These are phyloP conservation scores for Aspergillus neotritici DNA, from an alignment of 2,329 filamentous ascomycete genomes.

Conservation along the genomic window DNA sequence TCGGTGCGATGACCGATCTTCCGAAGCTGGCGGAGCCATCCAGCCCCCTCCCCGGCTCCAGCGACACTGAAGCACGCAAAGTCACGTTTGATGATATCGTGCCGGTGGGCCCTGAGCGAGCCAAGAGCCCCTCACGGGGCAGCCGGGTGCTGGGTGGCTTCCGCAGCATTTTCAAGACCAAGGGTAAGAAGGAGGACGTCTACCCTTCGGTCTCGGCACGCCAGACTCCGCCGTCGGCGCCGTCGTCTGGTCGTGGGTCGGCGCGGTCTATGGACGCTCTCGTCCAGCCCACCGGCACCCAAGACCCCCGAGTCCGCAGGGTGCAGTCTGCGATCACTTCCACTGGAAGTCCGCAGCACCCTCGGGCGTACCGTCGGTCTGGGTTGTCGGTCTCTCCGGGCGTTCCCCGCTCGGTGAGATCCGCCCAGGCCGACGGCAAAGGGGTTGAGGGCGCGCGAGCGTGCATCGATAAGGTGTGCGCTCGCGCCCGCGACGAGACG, in stretches of 20 bases:
- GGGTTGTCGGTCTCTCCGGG: not conserved
- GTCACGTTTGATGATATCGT: constrained; percentile 9
- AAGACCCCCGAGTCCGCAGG: constrained; percentile 6
- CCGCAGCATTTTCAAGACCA: constrained; percentile 18
- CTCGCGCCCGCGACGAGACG: constrained; percentile 6
- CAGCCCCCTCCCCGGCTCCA: not conserved
- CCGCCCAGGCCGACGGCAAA: too few relatives aligned
- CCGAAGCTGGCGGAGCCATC: not conserved
- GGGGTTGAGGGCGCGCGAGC: not conserved
- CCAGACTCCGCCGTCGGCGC: not conserved
- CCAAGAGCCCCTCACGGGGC: constrained; percentile 4
- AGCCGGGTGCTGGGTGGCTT: constrained; percentile 14
- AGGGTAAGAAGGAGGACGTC: constrained; percentile 4
- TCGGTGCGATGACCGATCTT: constrained; percentile 7
- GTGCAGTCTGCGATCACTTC: constrained; percentile 10
- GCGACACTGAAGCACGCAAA: not conserved
- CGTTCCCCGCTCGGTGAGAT: not conserved
- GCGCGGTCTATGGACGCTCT: too few relatives aligned
- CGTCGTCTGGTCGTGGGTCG: too few relatives aligned
- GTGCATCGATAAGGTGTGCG: constrained; percentile 12
- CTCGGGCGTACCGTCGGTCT: not conserved
- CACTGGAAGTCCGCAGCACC: constrained; percentile 14
- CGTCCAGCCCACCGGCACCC: not conserved
- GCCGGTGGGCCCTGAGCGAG: not conserved
- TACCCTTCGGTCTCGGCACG: not conserved